phyloP scores from a whole-genome alignment of 2,329 filamentous ascomycete genomes.

The Cercospora zeina region DNA sequence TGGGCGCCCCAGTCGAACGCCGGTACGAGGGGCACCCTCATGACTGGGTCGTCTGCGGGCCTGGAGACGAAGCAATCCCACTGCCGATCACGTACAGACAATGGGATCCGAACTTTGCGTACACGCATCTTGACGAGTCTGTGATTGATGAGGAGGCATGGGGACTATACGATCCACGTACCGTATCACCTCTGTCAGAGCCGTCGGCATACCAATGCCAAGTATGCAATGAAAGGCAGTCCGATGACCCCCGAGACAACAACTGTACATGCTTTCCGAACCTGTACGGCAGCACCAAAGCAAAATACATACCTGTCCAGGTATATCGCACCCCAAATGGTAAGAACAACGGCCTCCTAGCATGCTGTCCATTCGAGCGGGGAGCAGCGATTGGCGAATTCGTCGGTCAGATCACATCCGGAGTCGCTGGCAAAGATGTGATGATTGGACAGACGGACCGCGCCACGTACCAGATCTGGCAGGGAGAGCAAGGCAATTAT shows the following conservation, averaged over 20 bases:
- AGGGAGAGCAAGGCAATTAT: slow-evolving; percentile 58
- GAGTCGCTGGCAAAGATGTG: slow-evolving; percentile 55
- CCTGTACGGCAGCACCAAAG: slow-evolving; percentile 51
- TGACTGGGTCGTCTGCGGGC: slow-evolving; percentile 52
- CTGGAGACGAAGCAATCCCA: slow-evolving; percentile 48
- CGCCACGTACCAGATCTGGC: slow-evolving; percentile 59
- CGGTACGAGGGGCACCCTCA: slow-evolving; percentile 53
- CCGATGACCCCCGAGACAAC: slow-evolving; percentile 53
- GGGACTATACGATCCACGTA: slow-evolving; percentile 54
- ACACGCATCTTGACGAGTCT: slow-evolving; percentile 54
- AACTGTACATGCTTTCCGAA: slow-evolving; percentile 56
- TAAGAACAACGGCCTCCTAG: slow-evolving; percentile 57
- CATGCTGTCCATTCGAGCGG: slow-evolving; percentile 52
- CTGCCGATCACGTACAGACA: slow-evolving; percentile 51
- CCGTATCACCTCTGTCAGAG: slow-evolving; percentile 39
- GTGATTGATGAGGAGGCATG: slow-evolving; percentile 53
- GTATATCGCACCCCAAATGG: slow-evolving; percentile 55
- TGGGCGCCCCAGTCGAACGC: slow-evolving; percentile 47
- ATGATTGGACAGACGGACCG: slow-evolving; percentile 50
- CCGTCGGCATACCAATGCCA: slow-evolving; percentile 43
- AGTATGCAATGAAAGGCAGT: slow-evolving; percentile 52
- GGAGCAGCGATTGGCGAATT: slow-evolving; percentile 58
- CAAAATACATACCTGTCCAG: slow-evolving; percentile 51
- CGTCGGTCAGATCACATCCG: slow-evolving; percentile 56
- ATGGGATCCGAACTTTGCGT: slow-evolving; percentile 51